These are phyloP conservation scores for Kondoa subrosea DNA, from an alignment of 768 basidiomycete genomes.

Conservation along the genomic window DNA sequence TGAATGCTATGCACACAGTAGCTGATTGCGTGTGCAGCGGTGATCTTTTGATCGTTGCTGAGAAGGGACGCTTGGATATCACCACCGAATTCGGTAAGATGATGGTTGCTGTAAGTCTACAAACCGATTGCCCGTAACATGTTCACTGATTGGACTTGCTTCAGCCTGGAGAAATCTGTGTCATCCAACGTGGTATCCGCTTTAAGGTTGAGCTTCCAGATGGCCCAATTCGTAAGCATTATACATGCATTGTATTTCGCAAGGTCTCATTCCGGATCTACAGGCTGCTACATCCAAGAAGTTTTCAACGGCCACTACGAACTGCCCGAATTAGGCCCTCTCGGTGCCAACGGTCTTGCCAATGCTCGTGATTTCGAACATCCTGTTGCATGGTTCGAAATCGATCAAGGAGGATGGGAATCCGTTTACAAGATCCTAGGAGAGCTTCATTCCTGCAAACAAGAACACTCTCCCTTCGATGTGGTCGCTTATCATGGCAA, in stretches of 20 bases:
- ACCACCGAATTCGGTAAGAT: constrained; percentile 50
- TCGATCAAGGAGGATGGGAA: constrained; percentile 38
- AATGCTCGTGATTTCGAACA: constrained; percentile 49
- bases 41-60: constrained; percentile 50
- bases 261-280: not conserved
- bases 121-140: too few species aligned
- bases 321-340: constrained; percentile 42
- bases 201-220: constrained; percentile 41
- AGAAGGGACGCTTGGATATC: constrained; percentile 49
- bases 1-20: constrained; percentile 30
- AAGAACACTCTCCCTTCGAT: constrained; percentile 43
- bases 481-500: constrained; percentile 48
- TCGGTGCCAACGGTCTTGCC: constrained; percentile 52
- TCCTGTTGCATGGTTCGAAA: constrained; percentile 49
- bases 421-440: constrained; percentile 39
- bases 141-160: too few species aligned
- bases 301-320: constrained; percentile 49
- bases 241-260: constrained; percentile 12
- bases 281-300: constrained; percentile 37
- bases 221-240: constrained; percentile 42
- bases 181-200: constrained; percentile 51
- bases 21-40: constrained; percentile 30
- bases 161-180: constrained; percentile 47
- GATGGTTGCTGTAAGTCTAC: too few species aligned
- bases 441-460: constrained; percentile 18